Conservation (phyloP, 2,329 filamentous ascomycete genomes). For the Verticillium isaacii region DNA sequence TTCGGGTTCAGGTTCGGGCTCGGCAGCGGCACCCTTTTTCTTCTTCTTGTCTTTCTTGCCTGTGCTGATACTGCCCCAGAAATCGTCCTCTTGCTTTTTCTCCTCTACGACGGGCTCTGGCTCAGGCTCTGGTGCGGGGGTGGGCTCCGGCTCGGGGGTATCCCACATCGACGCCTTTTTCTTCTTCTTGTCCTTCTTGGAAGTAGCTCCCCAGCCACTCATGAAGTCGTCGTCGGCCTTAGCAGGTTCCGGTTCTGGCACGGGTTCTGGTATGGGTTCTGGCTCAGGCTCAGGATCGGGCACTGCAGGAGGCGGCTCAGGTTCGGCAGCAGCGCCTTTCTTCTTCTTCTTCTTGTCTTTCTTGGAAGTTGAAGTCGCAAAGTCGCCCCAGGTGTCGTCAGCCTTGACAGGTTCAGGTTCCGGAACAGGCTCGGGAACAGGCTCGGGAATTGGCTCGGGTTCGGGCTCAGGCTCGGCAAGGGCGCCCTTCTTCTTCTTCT, state of each 20-base stretch:
- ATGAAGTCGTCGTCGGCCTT: constrained; percentile 19
- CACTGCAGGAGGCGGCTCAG: background rate
- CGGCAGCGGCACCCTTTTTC: constrained; percentile 18
- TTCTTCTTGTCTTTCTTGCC: constrained; percentile 28
- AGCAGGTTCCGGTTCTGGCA: background rate
- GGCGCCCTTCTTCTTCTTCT: constrained; percentile 25
- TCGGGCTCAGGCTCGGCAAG: constrained; percentile 16
- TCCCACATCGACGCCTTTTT: constrained; percentile 20
- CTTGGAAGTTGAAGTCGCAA: constrained; percentile 24
- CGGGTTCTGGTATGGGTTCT: constrained; percentile 10
- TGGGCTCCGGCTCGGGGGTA: constrained; percentile 10
- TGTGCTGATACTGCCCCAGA: constrained; percentile 33
- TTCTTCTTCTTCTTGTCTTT: constrained; percentile 29
- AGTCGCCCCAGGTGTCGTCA: constrained; percentile 16
- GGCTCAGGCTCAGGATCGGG: constrained; percentile 6
- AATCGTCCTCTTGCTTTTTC: constrained; percentile 16
- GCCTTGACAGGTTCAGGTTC: constrained; percentile 8
- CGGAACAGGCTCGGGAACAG: constrained; percentile 20
- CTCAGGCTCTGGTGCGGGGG: constrained; percentile 18
- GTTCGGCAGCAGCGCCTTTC: constrained; percentile 16
- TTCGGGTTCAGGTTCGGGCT: constrained; percentile 6
- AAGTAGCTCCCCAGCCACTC: constrained; percentile 21
- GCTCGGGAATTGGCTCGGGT: constrained; percentile 16
- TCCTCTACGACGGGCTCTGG: constrained; percentile 6
- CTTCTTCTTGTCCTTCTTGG: constrained; percentile 43